These are phyloP conservation scores for Limnanthes douglasii DNA, from an alignment of 345 rosid genomes.

Conservation along the genomic window DNA sequence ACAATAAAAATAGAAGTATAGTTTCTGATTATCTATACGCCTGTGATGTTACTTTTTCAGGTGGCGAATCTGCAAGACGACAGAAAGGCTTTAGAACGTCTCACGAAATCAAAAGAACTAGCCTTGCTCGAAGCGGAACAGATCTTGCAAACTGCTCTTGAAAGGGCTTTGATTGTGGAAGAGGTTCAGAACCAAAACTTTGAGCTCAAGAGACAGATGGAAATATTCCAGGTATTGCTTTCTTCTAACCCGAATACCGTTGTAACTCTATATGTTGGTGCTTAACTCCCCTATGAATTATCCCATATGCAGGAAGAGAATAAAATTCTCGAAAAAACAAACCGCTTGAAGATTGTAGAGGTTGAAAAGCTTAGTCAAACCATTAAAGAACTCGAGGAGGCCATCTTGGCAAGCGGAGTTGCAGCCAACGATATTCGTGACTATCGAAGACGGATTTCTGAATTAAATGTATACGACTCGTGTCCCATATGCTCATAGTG, in stretches of 20 bases:
- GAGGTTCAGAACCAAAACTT: conserved; percentile 91
- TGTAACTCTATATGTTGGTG: not conserved
- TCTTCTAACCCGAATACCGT: not conserved
- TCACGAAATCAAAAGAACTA: conserved; percentile 63
- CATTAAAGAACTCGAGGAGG: conserved; percentile 71
- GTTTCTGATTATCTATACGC: not conserved
- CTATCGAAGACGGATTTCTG: conserved; percentile 56
- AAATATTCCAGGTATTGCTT: conserved; percentile 54
- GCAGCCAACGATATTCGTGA: conserved; percentile 76
- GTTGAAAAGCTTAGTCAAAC: conserved; percentile 82
- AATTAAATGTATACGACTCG: conserved; percentile 41
- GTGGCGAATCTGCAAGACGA: conserved; percentile 61
- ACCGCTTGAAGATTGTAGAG: conserved; percentile 83
- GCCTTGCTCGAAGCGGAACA: conserved; percentile 90
- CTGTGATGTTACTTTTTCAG: conserved; percentile 14
- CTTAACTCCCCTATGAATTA: not conserved
- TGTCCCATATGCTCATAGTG: not conserved
- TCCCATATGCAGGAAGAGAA: conserved; percentile 55
- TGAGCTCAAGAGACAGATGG: conserved; percentile 74
- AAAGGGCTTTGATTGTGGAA: conserved; percentile 84
- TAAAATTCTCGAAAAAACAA: conserved; percentile 76
- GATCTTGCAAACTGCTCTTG: conserved; percentile 74
- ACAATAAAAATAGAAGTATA: not conserved
- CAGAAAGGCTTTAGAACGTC: conserved; percentile 83
- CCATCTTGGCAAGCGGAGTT: conserved; percentile 68